These are phyloP conservation scores for Trypanosoma cruzi DNA, from an alignment of 208 protist species.

Conservation along the genomic window DNA sequence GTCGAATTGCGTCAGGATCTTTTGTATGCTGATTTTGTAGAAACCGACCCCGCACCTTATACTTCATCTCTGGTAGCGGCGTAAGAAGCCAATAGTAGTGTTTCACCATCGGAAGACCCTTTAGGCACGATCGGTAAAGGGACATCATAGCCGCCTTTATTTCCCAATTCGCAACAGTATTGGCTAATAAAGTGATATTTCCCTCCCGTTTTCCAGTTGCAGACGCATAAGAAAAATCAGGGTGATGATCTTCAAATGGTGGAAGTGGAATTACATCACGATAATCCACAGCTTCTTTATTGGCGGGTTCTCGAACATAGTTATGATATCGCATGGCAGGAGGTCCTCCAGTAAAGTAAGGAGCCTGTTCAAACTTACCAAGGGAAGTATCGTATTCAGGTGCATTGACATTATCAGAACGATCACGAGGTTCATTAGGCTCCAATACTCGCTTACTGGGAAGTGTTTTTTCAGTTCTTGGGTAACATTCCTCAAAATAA, in stretches of 20 bases:
- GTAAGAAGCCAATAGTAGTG: conserved; percentile 88
- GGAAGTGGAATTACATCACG: conserved; percentile 57
- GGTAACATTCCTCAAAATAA: conserved; percentile 76
- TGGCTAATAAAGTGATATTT: conserved; percentile 60
- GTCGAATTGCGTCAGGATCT: conserved; percentile 86
- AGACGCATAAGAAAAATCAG: conserved; percentile 68
- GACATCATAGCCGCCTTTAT: conserved; percentile 68
- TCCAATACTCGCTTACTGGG: conserved; percentile 32
- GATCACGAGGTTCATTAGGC: conserved; percentile 46
- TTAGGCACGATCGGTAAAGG: conserved; percentile 84
- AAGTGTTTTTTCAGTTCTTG: conserved; percentile 43
- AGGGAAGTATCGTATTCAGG: conserved; percentile 79
- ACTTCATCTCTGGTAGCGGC: conserved; percentile 83
- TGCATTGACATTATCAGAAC: conserved; percentile 76
- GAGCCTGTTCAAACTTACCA: conserved; percentile 85
- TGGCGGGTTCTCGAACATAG: conserved; percentile 63
- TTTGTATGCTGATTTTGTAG: conserved; percentile 87
- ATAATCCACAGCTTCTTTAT: conserved; percentile 59
- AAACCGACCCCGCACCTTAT: conserved; percentile 81
- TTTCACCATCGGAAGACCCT: conserved; percentile 83
- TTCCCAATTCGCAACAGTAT: conserved; percentile 76
- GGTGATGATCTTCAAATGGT: conserved; percentile 82
- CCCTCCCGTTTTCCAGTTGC: conserved; percentile 84
- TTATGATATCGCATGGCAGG: conserved; percentile 81
- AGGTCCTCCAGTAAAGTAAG: conserved; percentile 78